Evolutionary conservation across 495 filamentous ascomycete genomes (phyloP).

Genomic region (Penicillium diatomitis): DNA sequence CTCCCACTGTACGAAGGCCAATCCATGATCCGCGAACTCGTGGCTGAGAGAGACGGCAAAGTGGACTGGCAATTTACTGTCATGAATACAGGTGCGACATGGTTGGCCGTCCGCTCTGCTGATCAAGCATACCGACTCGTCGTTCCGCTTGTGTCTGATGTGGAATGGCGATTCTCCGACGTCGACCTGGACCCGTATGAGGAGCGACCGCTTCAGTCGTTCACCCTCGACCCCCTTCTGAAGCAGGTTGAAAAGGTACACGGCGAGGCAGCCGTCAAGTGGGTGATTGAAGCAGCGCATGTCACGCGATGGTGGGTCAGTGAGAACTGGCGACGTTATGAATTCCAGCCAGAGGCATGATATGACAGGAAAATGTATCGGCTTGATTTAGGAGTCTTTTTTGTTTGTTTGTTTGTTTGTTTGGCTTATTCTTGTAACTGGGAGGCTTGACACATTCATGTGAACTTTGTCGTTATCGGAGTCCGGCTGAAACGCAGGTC

Average conservation of each 20-base stretch:
- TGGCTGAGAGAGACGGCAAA: slow-evolving; percentile 12
- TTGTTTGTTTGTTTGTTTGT: too few species aligned
- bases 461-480: too few species aligned
- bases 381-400: too few species aligned
- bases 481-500: too few species aligned
- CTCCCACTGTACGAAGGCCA: slow-evolving; percentile 38
- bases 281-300: slow-evolving; percentile 30
- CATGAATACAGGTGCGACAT: slow-evolving; percentile 32
- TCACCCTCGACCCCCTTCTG: slow-evolving; percentile 15
- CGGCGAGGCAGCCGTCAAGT: slow-evolving; percentile 26
- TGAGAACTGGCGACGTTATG: slow-evolving; percentile 27
- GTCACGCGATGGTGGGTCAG: slow-evolving; percentile 29
- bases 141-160: slow-evolving; percentile 27
- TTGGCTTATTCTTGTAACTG: too few species aligned
- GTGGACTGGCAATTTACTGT: slow-evolving; percentile 35
- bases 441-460: too few species aligned
- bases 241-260: slow-evolving; percentile 15
- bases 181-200: slow-evolving; percentile 28
- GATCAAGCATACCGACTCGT: slow-evolving; percentile 27
- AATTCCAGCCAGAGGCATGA: slow-evolving; percentile 15
- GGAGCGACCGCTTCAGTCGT: slow-evolving; percentile 17
- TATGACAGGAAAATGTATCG: neutral
- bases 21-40: slow-evolving; percentile 28
- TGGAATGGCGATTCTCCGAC: slow-evolving; percentile 30
- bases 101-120: slow-evolving; percentile 23